These are phyloP conservation scores for Biscogniauxia sp. DNA, from an alignment of 2,329 filamentous ascomycete genomes.

Conservation along the genomic window DNA sequence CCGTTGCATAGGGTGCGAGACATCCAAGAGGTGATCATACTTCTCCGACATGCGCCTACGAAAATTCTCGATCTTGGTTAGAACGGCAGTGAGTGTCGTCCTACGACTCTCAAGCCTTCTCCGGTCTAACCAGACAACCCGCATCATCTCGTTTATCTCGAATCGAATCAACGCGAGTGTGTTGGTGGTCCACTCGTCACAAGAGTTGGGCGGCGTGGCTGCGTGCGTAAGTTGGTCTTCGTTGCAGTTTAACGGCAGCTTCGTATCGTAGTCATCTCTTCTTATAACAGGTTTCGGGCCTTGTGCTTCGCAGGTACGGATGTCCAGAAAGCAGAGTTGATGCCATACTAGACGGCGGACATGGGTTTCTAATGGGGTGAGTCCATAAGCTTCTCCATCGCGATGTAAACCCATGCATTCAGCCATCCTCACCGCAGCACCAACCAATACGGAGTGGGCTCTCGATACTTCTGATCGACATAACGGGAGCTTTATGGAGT, in stretches of 20 bases:
- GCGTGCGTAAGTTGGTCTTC: constrained; percentile 58
- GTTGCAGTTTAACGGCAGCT: constrained; percentile 68
- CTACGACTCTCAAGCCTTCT: constrained; percentile 61
- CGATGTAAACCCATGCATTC: constrained; percentile 76
- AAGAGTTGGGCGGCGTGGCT: constrained; percentile 41
- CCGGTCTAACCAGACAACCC: constrained; percentile 67
- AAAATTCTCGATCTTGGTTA: constrained; percentile 69
- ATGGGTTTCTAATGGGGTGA: constrained; percentile 67
- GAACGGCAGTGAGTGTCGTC: constrained; percentile 59
- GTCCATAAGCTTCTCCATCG: constrained; percentile 65
- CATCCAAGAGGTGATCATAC: constrained; percentile 63
- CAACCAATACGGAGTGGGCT: constrained; percentile 69
- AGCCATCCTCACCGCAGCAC: constrained; percentile 69
- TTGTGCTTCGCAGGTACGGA: constrained; percentile 71
- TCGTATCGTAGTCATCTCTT: constrained; percentile 73
- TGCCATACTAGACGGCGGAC: constrained; percentile 73
- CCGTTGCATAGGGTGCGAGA: constrained; percentile 58
- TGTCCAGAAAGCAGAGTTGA: constrained; percentile 73
- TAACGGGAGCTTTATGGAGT: constrained; percentile 57
- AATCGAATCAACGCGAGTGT: constrained; percentile 68
- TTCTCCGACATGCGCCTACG: constrained; percentile 61
- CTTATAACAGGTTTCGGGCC: constrained; percentile 70
- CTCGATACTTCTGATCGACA: constrained; percentile 71
- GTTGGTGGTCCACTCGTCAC: constrained; percentile 63
- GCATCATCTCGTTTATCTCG: constrained; percentile 71